Base-by-base conservation (phyloP, 257 asterid genomes). In the Ajuga chamaepitys region DNA sequence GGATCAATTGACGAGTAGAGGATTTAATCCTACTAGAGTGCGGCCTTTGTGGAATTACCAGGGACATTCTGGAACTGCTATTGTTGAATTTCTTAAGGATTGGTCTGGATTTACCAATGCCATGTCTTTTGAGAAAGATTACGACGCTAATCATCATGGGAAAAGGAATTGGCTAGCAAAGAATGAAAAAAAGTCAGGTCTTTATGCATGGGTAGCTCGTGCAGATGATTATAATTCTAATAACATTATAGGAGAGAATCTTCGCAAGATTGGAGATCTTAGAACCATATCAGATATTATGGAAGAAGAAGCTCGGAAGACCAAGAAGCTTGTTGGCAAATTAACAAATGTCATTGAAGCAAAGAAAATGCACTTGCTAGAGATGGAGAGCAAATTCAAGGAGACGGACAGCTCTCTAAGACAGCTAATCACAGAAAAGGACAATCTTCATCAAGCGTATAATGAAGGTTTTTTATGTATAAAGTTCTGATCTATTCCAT, bases 81-180 rank as follows among this genome's bases (percentile, higher is more conserved):
- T 84, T 50, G 92, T 87, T 58, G 92, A 85, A 74, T 90, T 90
- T 69, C 68, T 51, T 3, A 83, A 83, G 71, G 90, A 85, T 70
- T 90, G 92, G 97, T 70, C 77, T 26, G 97, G 95, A 37, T 90
- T 85, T 66, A 75, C 78, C 24, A 84, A 81, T 77, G 95, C 92
- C 50, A 75, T 87, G 83, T 75, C 78, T 18, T 87, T 86, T 66
- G 95, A 87, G 86, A 90, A 90, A 69, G 82, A 78, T 63, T 85
- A 83, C 7, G 88, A 79, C 75, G 85, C 83, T n/a, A 48, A 81
- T 47, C 83, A 70, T 70, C 92, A 77, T 30, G 95, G 97, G 21
- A 85, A 78, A 83, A 82, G 64, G 63, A 75, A 86, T 54, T 87
- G 88, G 89, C 70, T 75, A 54, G 77, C 60, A 14, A 81, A 56